Percentiles rank a stretch among this genome's conserved stretches.
These are phyloP conservation scores for Primulina huaijiensis DNA, from an alignment of 257 asterid genomes.

Conservation along the genomic window DNA sequence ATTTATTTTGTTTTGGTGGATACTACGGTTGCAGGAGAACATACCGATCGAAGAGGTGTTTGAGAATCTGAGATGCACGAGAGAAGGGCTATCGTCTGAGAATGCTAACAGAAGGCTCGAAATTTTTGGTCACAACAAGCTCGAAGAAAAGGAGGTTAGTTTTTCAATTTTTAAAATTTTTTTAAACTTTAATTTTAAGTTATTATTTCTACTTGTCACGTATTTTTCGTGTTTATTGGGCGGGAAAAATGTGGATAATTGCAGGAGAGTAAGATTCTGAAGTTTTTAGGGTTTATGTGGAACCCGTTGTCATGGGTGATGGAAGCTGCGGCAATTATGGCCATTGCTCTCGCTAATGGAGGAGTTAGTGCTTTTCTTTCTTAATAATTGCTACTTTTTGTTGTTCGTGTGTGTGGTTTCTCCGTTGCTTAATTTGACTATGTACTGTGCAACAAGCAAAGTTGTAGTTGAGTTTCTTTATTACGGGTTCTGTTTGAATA, in stretches of 20 bases:
- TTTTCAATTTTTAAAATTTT: too few relatives aligned
- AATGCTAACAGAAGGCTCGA: conserved; percentile 21
- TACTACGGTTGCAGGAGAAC: conserved; percentile 13
- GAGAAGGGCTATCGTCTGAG: conserved; percentile 18
- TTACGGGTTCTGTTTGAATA: background rate
- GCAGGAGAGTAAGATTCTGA: conserved; percentile 24
- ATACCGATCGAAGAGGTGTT: conserved; percentile 27
- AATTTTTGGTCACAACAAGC: conserved; percentile 26
- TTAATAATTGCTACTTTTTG: too few relatives aligned
- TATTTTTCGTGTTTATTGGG: background rate
- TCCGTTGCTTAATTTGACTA: background rate
- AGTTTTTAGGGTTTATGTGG: conserved; percentile 27
- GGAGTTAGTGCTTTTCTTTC: conserved; percentile 12
- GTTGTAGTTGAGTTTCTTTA: background rate
- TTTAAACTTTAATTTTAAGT: background rate
- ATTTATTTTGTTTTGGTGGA: background rate
- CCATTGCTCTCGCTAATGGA: conserved; percentile 27
- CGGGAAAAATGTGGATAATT: conserved; percentile 10
- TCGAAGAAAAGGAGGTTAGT: conserved; percentile 21
- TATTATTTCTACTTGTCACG: background rate
- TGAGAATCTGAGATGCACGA: conserved; percentile 24
- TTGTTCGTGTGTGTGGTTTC: background rate
- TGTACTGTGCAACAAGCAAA: background rate
- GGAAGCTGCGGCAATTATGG: conserved; percentile 28
- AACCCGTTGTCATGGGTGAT: conserved; percentile 28